Evolutionary conservation across 2,329 filamentous ascomycete genomes (phyloP), one percentile per base, ranked within the genome.

Genomic region (Fusarium neocosmosporiellum): DNA sequence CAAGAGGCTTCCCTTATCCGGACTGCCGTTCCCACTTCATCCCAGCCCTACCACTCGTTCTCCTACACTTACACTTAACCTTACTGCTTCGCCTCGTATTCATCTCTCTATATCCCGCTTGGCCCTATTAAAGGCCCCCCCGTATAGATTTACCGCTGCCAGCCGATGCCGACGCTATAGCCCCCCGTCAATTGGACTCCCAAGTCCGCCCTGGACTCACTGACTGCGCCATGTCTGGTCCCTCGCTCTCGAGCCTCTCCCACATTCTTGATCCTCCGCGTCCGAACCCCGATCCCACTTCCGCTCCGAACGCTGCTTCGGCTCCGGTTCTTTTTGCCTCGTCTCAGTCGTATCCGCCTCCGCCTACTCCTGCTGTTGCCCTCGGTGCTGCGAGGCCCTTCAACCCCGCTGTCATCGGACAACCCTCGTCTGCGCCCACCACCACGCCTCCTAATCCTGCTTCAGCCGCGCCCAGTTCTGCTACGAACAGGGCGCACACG

Each of bases 201-300:
- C 29, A 62, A 48, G 50, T 67, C 57, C 27, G 36, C 36, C 48
- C 33, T n/a, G 53, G 24, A 27, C 48, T 64, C 37, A 57, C 31
- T 62, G 75, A 62, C 58, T 67, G 66, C 65, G 65, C 68, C 65
- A 82, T 82, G 81, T 74, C 78, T 33, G 78, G 78, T 36, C 78
- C 78, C 48, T 79, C 77, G 37, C 75, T 81, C 57, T 80, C 80
- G 22, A 71, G 59, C 62, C 62, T 69, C 16, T 72, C 75, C 36
- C 79, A 80, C 43, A 78, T 81, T 58, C 77, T 81, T 62, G 75
- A 80, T 57, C 72, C 76, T 80, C 71, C 78, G 59, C 73, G 70
- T 53, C 78, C 78, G 46, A 59, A 63, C 11, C 59, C 75, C 24
- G 65, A 59, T 34, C 59, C 59, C 43, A 24, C 66, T 33, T 59